Evolutionary conservation across 805 yeast species (phyloP).

Genomic region (Candida nitratophila): DNA sequence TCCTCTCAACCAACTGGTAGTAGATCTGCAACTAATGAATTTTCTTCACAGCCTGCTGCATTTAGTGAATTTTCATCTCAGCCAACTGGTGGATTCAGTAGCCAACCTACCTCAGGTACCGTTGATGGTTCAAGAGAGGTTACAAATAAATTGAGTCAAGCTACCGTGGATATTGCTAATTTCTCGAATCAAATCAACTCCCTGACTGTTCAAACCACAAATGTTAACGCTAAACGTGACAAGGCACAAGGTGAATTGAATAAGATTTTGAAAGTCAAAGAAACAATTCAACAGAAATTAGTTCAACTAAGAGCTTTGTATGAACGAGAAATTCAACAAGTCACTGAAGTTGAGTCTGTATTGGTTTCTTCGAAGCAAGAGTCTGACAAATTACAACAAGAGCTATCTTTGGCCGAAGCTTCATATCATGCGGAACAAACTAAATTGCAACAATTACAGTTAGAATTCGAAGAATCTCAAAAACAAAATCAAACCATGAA

Average conservation of each 20-base stretch:
- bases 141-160: slow-evolving; percentile 63
- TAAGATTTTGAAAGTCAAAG: slow-evolving; percentile 58
- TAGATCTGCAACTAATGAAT: slow-evolving; percentile 1
- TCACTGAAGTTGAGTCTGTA: slow-evolving; percentile 60
- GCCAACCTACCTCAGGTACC: slow-evolving; percentile 34
- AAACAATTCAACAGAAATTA: slow-evolving; percentile 68
- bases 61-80: slow-evolving; percentile 10
- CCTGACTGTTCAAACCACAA: slow-evolving; percentile 65
- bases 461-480: slow-evolving; percentile 59
- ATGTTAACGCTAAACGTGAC: slow-evolving; percentile 59
- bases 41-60: slow-evolving; percentile 9
- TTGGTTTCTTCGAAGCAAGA: slow-evolving; percentile 57
- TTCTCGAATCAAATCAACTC: slow-evolving; percentile 80
- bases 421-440: slow-evolving; percentile 63
- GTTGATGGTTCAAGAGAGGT: slow-evolving; percentile 51
- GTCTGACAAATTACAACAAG: slow-evolving; percentile 61
- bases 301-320: slow-evolving; percentile 59
- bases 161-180: slow-evolving; percentile 82
- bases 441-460: slow-evolving; percentile 54
- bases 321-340: slow-evolving; percentile 72
- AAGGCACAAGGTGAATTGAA: slow-evolving; percentile 73
- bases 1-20: slow-evolving; percentile 1
- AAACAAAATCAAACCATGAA: slow-evolving; percentile 57
- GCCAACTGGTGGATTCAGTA: slow-evolving; percentile 4
- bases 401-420: slow-evolving; percentile 72